These are phyloP conservation scores for Dendrothele bispora DNA, from an alignment of 768 basidiomycete species.

Conservation along the genomic window DNA sequence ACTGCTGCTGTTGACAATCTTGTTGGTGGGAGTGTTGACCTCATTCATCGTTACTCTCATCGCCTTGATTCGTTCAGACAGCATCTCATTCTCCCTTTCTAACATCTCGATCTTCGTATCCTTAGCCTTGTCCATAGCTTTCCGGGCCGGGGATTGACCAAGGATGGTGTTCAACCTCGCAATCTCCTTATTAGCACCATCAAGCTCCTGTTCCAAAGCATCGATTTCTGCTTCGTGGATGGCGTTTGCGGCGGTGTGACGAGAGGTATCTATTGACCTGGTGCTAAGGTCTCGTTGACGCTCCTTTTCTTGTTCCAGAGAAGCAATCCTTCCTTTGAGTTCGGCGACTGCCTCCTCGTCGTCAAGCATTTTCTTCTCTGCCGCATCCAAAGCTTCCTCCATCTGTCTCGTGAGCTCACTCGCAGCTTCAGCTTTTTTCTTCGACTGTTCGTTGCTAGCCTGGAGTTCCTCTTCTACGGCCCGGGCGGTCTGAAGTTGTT, in stretches of 20 bases:
- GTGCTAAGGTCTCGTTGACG: constrained; percentile 32
- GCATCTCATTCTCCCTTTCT: constrained; percentile 73
- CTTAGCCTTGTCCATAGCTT: constrained; percentile 76
- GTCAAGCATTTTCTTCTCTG: constrained; percentile 66
- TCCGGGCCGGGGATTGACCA: constrained; percentile 70
- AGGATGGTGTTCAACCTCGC: constrained; percentile 66
- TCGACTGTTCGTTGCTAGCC: constrained; percentile 50
- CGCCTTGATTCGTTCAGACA: constrained; percentile 67
- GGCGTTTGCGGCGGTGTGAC: constrained; percentile 14
- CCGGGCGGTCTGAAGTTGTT: constrained; percentile 42
- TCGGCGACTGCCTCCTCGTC: constrained; percentile 57
- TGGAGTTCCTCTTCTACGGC: constrained; percentile 46
- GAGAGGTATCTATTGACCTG: constrained; percentile 23
- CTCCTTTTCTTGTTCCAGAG: constrained; percentile 61
- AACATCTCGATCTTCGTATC: constrained; percentile 75
- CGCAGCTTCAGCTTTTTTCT: constrained; percentile 51
- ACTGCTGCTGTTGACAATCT: constrained; percentile 49
- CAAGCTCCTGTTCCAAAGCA: constrained; percentile 72
- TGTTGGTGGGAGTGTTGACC: constrained; percentile 58
- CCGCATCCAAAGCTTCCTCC: constrained; percentile 75
- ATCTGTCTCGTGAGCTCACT: constrained; percentile 62
- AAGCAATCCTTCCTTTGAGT: constrained; percentile 48
- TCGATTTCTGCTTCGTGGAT: constrained; percentile 54
- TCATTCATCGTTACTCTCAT: constrained; percentile 53
- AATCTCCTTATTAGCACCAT: constrained; percentile 75